Conservation (phyloP, 169 alveolate species). For the Cryptosporidium xiaoi region DNA sequence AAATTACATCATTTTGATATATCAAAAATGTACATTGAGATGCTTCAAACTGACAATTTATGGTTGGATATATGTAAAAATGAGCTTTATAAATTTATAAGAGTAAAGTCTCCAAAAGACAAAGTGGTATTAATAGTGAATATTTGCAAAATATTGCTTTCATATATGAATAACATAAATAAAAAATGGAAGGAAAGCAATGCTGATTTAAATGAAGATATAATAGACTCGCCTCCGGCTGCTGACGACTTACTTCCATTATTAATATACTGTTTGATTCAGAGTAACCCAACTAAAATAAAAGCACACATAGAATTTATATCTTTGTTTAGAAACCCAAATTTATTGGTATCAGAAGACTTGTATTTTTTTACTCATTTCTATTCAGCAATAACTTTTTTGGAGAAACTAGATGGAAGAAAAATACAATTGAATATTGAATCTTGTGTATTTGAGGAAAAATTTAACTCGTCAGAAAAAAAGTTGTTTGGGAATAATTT, state of each 20-base stretch:
- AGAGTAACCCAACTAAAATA: conserved; percentile 85
- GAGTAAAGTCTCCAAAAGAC: conserved; percentile 70
- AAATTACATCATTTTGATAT: conserved; percentile 65
- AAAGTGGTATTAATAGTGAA: conserved; percentile 65
- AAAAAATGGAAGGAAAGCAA: conserved; percentile 11
- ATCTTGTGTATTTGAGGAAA: conserved; percentile 14
- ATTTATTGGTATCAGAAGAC: conserved; percentile 84
- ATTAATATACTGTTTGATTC: conserved; percentile 82
- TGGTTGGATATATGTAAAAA: conserved; percentile 64
- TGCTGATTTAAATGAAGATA: background rate
- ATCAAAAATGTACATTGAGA: conserved; percentile 37
- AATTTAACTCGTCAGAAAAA: conserved; percentile 18
- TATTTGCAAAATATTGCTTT: conserved; percentile 48
- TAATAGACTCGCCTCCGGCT: conserved; percentile 77
- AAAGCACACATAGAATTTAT: conserved; percentile 84
- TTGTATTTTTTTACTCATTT: conserved; percentile 86
- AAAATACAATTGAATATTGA: conserved; percentile 66
- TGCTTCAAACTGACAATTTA: conserved; percentile 30
- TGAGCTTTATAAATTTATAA: conserved; percentile 43
- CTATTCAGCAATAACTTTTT: conserved; percentile 82
- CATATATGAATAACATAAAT: conserved; percentile 60
- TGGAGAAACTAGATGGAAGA: conserved; percentile 66
- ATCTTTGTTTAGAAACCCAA: conserved; percentile 85
- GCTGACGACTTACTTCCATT: conserved; percentile 89
- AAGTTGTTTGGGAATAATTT: conserved; percentile 47